Evolutionary conservation across 2,329 filamentous ascomycete genomes (phyloP).

Genomic region (Madurella mycetomatis): DNA sequence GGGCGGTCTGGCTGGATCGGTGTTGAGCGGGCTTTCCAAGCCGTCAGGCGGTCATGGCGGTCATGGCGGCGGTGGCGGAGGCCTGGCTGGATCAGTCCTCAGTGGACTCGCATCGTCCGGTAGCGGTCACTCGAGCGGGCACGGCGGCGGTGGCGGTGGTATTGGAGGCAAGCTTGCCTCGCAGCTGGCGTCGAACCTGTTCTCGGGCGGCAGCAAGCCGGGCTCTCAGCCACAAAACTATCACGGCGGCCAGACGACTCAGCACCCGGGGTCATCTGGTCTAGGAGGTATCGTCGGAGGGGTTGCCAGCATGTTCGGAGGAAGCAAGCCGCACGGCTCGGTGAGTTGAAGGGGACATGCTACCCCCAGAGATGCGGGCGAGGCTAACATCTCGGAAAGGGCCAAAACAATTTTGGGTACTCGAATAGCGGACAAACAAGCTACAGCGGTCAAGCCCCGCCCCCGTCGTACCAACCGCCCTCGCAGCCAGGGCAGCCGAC

Average conservation of each 20-base stretch:
- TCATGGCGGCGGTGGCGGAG: conserved; percentile 30
- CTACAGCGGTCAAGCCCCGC: conserved; percentile 58
- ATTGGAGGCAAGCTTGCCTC: conserved; percentile 52
- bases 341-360: conserved; percentile 30
- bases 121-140: conserved; percentile 6
- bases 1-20: conserved; percentile 42
- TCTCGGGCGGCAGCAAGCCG: conserved; percentile 48
- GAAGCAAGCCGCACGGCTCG: conserved; percentile 41
- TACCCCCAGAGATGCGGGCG: neutral
- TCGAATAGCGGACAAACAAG: conserved; percentile 50
- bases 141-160: conserved; percentile 32
- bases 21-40: conserved; percentile 38
- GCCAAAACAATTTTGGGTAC: conserved; percentile 60
- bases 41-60: conserved; percentile 19
- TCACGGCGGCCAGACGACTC: conserved; percentile 43
- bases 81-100: conserved; percentile 45
- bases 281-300: conserved; percentile 54
- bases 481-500: conserved; percentile 28
- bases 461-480: conserved; percentile 52
- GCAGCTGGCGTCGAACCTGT: conserved; percentile 52
- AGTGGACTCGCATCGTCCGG: conserved; percentile 29
- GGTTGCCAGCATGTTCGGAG: conserved; percentile 50
- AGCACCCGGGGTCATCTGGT: conserved; percentile 42
- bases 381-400: conserved; percentile 29
- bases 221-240: conserved; percentile 42